These are phyloP conservation scores for Rhipidocladum racemiflorum DNA, from an alignment of 176 grass and related monocot species.

Conservation along the genomic window DNA sequence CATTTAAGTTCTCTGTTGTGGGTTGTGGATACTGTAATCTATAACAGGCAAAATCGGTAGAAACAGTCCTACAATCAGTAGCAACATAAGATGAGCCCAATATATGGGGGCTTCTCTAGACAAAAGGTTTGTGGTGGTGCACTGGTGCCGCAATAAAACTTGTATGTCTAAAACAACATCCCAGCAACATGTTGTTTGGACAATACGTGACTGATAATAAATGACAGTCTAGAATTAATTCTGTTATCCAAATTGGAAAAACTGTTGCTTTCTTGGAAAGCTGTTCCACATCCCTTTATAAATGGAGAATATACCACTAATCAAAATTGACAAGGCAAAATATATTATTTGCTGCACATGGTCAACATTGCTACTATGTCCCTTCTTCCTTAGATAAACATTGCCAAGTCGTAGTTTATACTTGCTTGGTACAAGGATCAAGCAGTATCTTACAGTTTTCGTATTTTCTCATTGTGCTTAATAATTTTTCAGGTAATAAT, in stretches of 20 bases:
- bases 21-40: background rate
- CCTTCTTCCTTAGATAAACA: background rate
- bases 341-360: background rate
- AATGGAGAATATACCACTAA: conserved; percentile 1
- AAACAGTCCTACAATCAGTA: background rate
- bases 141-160: background rate
- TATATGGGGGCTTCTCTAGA: background rate
- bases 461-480: background rate
- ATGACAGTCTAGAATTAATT: background rate
- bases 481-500: background rate
- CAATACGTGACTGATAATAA: background rate
- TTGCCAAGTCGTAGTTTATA: background rate
- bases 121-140: background rate
- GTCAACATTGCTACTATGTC: background rate
- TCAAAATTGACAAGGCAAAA: background rate
- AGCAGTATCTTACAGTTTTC: background rate
- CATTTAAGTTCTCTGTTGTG: conserved; percentile 6
- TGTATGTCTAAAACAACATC: background rate
- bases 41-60: background rate
- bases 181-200: background rate
- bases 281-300: background rate
- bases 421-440: background rate
- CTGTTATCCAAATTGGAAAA: background rate
- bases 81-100: background rate
- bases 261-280: background rate